These are phyloP conservation scores for Synchytrium microbalum DNA, from an alignment of 371 early-diverging fungal species.

Conservation along the genomic window DNA sequence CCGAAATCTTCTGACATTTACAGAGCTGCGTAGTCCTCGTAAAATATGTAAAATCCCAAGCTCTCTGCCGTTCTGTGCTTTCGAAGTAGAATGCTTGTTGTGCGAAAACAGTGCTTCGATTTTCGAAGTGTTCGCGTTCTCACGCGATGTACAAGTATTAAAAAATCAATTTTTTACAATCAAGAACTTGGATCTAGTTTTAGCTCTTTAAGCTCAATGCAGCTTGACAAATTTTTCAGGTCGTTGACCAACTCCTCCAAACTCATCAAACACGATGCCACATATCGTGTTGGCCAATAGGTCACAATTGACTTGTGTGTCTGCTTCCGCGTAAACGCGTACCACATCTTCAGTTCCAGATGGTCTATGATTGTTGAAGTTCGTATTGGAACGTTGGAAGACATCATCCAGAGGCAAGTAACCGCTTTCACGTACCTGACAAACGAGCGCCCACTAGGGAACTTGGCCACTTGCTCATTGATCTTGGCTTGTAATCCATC, in stretches of 20 bases:
- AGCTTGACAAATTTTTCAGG: slow-evolving; percentile 44
- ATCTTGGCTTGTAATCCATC: slow-evolving; percentile 85
- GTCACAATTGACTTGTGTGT: slow-evolving; percentile 50
- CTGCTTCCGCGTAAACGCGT: slow-evolving; percentile 97
- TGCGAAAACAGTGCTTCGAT: too few relatives aligned
- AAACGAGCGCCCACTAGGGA: slow-evolving; percentile 81
- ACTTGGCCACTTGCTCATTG: slow-evolving; percentile 72
- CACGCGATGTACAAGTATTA: too few relatives aligned
- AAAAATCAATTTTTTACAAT: too few relatives aligned
- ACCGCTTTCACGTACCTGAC: slow-evolving; percentile 57
- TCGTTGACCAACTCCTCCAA: slow-evolving; percentile 84
- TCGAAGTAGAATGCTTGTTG: too few relatives aligned
- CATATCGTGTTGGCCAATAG: slow-evolving; percentile 28
- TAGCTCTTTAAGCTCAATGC: too few relatives aligned
- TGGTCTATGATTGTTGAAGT: slow-evolving; percentile 49
- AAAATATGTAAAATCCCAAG: too few relatives aligned
- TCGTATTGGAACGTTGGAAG: not conserved
- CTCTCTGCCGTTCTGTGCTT: too few relatives aligned
- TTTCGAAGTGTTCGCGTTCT: too few relatives aligned
- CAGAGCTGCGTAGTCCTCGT: too few relatives aligned
- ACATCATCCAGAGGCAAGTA: slow-evolving; percentile 11
- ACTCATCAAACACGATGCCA: slow-evolving; percentile 81
- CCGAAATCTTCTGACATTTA: too few relatives aligned
- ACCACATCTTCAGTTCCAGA: slow-evolving; percentile 99
- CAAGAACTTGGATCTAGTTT: too few relatives aligned